Percentiles rank a stretch among this genome's conserved stretches.
These are phyloP conservation scores for Trichoderma sp. DNA, from an alignment of 2,329 filamentous ascomycete species.

Conservation along the genomic window DNA sequence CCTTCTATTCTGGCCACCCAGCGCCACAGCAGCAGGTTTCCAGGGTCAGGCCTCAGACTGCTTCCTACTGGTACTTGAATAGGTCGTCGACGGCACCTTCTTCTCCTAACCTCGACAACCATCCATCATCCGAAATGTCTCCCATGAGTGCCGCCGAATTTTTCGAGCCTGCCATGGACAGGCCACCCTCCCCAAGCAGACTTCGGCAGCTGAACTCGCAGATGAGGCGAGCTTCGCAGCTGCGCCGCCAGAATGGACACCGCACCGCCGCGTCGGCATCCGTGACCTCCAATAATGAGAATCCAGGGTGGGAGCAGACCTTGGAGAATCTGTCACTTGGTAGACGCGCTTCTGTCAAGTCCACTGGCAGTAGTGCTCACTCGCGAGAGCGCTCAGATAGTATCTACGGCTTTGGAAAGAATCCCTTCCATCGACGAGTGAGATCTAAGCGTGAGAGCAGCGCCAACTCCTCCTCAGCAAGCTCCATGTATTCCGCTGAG, in stretches of 20 bases:
- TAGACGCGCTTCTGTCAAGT: conserved; percentile 55
- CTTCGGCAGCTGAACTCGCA: conserved; percentile 58
- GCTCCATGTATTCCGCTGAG: conserved; percentile 49
- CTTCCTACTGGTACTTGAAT: conserved; percentile 10
- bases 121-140: conserved; percentile 15
- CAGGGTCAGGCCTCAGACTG: background rate
- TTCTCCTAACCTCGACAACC: conserved; percentile 9
- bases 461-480: conserved; percentile 46
- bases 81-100: conserved; percentile 74
- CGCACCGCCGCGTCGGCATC: conserved; percentile 52
- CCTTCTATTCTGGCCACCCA: conserved; percentile 16
- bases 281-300: conserved; percentile 43
- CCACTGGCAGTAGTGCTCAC: conserved; percentile 48
- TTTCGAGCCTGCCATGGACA: conserved; percentile 57
- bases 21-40: background rate
- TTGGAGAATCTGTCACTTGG: conserved; percentile 49
- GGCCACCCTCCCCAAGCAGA: conserved; percentile 58
- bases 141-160: conserved; percentile 34
- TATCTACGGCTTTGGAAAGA: conserved; percentile 57
- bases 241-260: conserved; percentile 32
- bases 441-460: conserved; percentile 50
- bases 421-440: conserved; percentile 54
- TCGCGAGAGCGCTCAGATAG: conserved; percentile 55
- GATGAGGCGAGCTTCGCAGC: conserved; percentile 52
- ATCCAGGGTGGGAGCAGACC: conserved; percentile 48